These are phyloP conservation scores for Ilex asprella DNA, from an alignment of 257 asterid genomes.

Conservation along the genomic window DNA sequence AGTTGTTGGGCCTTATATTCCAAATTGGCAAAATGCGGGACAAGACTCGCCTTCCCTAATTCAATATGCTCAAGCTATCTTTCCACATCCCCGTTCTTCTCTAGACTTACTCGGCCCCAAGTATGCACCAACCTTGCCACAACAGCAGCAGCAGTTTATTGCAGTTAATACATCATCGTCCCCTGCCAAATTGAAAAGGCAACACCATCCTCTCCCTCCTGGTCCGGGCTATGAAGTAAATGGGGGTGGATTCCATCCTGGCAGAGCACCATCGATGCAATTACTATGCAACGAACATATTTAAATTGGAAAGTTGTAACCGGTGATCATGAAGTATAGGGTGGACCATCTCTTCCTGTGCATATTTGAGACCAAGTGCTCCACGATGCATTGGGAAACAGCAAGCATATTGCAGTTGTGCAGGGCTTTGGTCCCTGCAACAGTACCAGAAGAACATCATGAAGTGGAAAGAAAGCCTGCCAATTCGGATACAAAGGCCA, in stretches of 20 bases:
- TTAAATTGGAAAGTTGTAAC: slow-evolving; percentile 16
- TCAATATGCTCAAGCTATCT: slow-evolving; percentile 37
- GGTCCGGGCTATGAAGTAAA: slow-evolving; percentile 35
- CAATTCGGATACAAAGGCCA: too few relatives aligned
- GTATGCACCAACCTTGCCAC: slow-evolving; percentile 28
- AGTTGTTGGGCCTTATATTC: slow-evolving; percentile 11
- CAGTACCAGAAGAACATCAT: too few relatives aligned
- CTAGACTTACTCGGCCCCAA: slow-evolving; percentile 26
- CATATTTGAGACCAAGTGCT: not conserved
- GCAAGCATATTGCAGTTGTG: not conserved
- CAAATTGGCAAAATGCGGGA: slow-evolving; percentile 34
- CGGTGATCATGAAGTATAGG: not conserved
- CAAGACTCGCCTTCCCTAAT: slow-evolving; percentile 24
- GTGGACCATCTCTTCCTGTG: not conserved
- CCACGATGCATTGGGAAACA: not conserved
- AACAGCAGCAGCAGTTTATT: slow-evolving; percentile 33
- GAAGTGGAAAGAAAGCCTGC: too few relatives aligned
- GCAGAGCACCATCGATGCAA: slow-evolving; percentile 28
- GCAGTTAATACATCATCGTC: slow-evolving; percentile 17
- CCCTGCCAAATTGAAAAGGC: slow-evolving; percentile 27
- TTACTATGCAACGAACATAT: slow-evolving; percentile 36
- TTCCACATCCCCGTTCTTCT: slow-evolving; percentile 40
- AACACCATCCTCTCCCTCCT: slow-evolving; percentile 30
- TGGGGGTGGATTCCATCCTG: slow-evolving; percentile 18
- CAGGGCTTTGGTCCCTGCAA: not conserved